Evolutionary conservation across 108 stramenopile species (phyloP), one percentile per base, ranked within the genome.

Genomic region (Cyclotella cryptica): DNA sequence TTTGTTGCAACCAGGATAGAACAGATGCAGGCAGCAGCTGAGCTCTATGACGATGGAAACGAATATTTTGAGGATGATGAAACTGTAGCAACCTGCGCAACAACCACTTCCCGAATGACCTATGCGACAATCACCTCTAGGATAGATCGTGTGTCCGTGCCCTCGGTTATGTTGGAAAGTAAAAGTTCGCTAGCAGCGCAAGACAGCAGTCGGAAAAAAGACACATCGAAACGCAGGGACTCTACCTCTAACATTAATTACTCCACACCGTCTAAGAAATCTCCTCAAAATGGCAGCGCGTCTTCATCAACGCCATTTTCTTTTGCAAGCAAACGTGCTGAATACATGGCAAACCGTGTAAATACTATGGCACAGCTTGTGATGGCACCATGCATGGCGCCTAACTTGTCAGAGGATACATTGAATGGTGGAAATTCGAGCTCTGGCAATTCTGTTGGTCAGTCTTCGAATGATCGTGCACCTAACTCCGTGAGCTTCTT

Each of bases 371-470:
- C 94, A 11, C 87, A 91, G 54, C 83, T 90, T 12, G 85, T 96
- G 70, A 84, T 96, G n/a, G 90, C 92, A 17, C 94, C 94, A 12
- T 96, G 94, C 64, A 89, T 90, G 4, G 85, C 92, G n/a, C 90
- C 90, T 12, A 47, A 65, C 0, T 14, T 85, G 7, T 68, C 78
- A 21, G 85, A 62, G 12, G 60, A 70, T 30, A 66, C 86, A 63
- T 72, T 79, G 68, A 72, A 41, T 53, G 78, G 66, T 44, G 19
- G 29, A 24, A 68, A 60, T 41, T 0, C 21, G 12, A 66, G 42
- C 14, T 47, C 65, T 3, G 14, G 22, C 8, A 29, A 71, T 57
- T 2, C 15, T 19, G 26, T 22, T n/a, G 60, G 40, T 21, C 27
- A 41, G n/a, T 64, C 78, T 66, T 65, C 71, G 10, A 29, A 59